These are phyloP conservation scores for Crucibulum laeve DNA, from an alignment of 768 basidiomycete species.

Conservation along the genomic window DNA sequence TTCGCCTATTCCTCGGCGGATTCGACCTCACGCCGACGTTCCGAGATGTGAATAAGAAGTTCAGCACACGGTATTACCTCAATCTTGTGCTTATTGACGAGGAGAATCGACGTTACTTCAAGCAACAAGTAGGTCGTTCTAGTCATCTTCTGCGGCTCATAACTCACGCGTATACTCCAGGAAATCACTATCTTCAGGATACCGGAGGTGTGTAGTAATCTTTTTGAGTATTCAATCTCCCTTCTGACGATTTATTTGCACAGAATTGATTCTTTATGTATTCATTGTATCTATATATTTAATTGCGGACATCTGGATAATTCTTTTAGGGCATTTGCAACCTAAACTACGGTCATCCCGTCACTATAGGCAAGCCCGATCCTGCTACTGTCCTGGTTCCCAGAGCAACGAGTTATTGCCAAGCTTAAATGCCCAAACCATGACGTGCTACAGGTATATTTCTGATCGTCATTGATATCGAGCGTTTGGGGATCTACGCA, in stretches of 20 bases:
- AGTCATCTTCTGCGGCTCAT: neutral
- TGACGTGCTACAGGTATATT: too few species aligned
- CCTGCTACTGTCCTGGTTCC: too few species aligned
- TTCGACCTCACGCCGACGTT: conserved; percentile 99
- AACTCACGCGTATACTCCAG: conserved; percentile 22
- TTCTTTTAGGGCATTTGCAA: too few species aligned
- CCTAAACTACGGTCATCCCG: too few species aligned
- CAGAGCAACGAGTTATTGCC: too few species aligned
- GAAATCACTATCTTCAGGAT: conserved; percentile 91
- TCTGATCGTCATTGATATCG: too few species aligned
- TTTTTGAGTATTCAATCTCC: neutral
- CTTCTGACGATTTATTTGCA: neutral
- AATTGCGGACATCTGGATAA: neutral
- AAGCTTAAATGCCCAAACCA: too few species aligned
- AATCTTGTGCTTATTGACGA: conserved; percentile 97
- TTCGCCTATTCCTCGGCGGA: conserved; percentile 94
- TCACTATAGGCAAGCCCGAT: too few species aligned
- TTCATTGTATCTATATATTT: conserved; percentile 9
- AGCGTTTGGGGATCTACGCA: too few species aligned
- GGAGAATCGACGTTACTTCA: conserved; percentile 96
- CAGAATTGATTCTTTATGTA: conserved; percentile 7
- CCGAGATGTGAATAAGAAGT: conserved; percentile 99
- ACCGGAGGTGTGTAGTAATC: conserved; percentile 58
- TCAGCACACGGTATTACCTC: conserved; percentile 94
- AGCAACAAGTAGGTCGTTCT: conserved; percentile 69